These are phyloP conservation scores for Oehlia diaphana DNA, from an alignment of 192 early-diverging fungal genomes.

Conservation along the genomic window DNA sequence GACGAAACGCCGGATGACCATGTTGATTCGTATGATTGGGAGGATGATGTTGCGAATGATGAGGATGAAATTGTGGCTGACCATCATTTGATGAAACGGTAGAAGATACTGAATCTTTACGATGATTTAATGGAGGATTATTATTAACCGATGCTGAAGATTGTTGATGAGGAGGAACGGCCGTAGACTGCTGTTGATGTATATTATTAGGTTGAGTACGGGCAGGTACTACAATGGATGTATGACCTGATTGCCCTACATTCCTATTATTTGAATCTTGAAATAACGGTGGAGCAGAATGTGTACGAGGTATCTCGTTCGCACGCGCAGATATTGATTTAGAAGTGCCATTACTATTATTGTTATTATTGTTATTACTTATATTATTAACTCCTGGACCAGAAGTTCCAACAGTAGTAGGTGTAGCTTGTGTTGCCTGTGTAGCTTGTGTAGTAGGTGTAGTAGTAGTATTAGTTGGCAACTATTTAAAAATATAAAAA, in stretches of 20 bases:
- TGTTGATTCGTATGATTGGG: constrained; percentile 6
- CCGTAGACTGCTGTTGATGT: constrained; percentile 11
- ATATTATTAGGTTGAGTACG: constrained; percentile 7
- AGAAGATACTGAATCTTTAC: constrained; percentile 30
- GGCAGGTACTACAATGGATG: background rate
- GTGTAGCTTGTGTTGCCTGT: background rate
- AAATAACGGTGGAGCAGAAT: constrained; percentile 15
- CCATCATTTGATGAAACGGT: constrained; percentile 29
- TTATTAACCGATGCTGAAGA: background rate
- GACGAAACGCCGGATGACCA: background rate
- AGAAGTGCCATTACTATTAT: background rate
- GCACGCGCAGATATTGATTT: background rate
- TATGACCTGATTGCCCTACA: background rate
- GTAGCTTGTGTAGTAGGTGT: background rate
- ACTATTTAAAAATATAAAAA: background rate
- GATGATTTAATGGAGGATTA: constrained; percentile 7
- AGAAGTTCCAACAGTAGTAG: background rate
- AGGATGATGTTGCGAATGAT: constrained; percentile 19
- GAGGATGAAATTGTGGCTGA: constrained; percentile 17
- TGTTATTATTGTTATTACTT: background rate
- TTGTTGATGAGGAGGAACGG: constrained; percentile 12
- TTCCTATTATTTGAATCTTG: constrained; percentile 22
- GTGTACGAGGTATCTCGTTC: constrained; percentile 25
- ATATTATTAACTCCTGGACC: background rate
- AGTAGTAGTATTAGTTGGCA: background rate